These are phyloP conservation scores for Meyerozyma elateridarum DNA, from an alignment of 1,139 yeast genomes.

Conservation along the genomic window DNA sequence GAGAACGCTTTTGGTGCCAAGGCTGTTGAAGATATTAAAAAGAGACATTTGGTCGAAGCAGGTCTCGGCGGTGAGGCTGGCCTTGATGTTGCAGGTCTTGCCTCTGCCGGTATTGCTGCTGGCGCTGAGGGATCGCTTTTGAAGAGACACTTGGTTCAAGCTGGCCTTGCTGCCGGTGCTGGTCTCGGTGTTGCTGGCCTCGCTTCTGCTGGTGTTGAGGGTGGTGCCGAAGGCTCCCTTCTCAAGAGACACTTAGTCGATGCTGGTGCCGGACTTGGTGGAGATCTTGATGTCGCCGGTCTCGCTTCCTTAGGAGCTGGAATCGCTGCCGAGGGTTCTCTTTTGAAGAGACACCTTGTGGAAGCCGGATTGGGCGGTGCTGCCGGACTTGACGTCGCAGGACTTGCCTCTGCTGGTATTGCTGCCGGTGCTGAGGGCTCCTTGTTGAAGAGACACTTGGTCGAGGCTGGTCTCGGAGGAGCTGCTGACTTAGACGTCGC, in stretches of 20 bases:
- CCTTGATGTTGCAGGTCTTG: constrained; percentile 8
- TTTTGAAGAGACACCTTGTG: constrained; percentile 13
- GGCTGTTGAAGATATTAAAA: constrained; percentile 10
- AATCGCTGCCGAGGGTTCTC: constrained; percentile 9
- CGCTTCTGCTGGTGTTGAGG: constrained; percentile 10
- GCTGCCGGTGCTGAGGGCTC: constrained; percentile 1
- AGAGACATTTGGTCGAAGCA: constrained; percentile 14
- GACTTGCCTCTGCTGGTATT: neutral
- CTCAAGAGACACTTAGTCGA: constrained; percentile 6
- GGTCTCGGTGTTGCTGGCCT: constrained; percentile 9
- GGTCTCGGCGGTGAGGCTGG: constrained; percentile 14
- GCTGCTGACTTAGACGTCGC: constrained; percentile 11
- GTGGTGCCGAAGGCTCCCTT: constrained; percentile 8
- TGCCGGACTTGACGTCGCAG: neutral
- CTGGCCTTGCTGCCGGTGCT: constrained; percentile 7
- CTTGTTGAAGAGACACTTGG: constrained; percentile 5
- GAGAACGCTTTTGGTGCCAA: neutral
- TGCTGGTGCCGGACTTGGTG: constrained; percentile 9
- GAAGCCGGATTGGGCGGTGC: constrained; percentile 14
- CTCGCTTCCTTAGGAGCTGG: constrained; percentile 10
- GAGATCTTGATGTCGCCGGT: constrained; percentile 9
- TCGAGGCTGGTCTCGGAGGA: constrained; percentile 9
- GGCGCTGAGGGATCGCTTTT: constrained; percentile 7
- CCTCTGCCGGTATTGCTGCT: constrained; percentile 8
- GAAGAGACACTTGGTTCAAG: constrained; percentile 7